Evolutionary conservation across 257 asterid species (phyloP).

Genomic region (Plectranthus barbatus): DNA sequence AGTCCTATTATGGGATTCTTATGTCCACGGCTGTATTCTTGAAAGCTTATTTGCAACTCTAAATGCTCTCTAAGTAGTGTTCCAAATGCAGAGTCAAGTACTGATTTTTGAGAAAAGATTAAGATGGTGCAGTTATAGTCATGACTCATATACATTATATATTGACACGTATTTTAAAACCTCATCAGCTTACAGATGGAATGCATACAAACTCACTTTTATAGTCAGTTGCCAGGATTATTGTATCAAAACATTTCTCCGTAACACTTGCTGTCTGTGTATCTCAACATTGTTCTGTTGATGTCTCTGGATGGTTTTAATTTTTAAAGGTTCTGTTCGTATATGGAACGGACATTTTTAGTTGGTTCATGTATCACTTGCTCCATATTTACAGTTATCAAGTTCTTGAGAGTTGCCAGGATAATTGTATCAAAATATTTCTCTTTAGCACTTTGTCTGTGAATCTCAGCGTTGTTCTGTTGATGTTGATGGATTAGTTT

Average conservation of each 20-base stretch:
- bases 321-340: too few species aligned
- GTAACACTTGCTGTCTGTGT: too few species aligned
- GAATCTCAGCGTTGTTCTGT: background rate
- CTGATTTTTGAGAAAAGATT: background rate
- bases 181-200: background rate
- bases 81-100: background rate
- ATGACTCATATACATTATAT: too few species aligned
- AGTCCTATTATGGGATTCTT: slow-evolving; percentile 19
- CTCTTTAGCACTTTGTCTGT: background rate
- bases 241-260: too few species aligned
- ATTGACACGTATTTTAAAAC: too few species aligned
- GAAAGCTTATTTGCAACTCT: slow-evolving; percentile 8
- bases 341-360: too few species aligned
- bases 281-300: background rate
- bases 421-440: background rate
- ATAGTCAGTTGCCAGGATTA: too few species aligned
- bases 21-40: slow-evolving; percentile 3
- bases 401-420: background rate
- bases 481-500: background rate
- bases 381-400: background rate
- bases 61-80: slow-evolving; percentile 2
- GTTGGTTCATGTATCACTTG: too few species aligned
- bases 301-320: background rate
- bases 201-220: background rate
- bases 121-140: background rate